Percentiles rank a stretch among this genome's conserved stretches.
Conservation (phyloP, 768 basidiomycete genomes). For the Boletus rubroflammeus region DNA sequence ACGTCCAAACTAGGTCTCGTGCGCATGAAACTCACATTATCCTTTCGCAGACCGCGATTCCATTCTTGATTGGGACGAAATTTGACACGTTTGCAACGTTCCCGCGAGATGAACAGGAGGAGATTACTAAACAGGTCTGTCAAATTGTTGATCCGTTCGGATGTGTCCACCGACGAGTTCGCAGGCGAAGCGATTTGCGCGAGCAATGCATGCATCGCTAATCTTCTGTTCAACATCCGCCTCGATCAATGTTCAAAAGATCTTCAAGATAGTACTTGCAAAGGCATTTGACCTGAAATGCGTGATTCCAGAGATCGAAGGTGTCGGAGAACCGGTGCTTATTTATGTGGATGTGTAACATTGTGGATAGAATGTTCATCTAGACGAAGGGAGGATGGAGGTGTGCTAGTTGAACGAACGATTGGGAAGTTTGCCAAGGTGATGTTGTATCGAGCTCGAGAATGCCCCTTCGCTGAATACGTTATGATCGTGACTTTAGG, state of each 20-base stretch:
- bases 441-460: constrained; percentile 25
- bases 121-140: constrained; percentile 93
- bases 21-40: constrained; percentile 14
- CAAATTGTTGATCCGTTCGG: constrained; percentile 1
- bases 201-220: constrained; percentile 99
- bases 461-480: constrained; percentile 19
- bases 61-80: constrained; percentile 97
- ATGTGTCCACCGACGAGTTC: constrained; percentile 6
- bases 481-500: constrained; percentile 12
- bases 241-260: constrained; percentile 99
- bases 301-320: constrained; percentile 96
- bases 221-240: constrained; percentile 99
- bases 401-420: constrained; percentile 14
- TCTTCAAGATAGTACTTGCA: constrained; percentile 95
- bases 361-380: constrained; percentile 26
- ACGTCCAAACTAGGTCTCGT: constrained; percentile 1
- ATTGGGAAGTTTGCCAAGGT: constrained; percentile 23
- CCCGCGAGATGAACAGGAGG: constrained; percentile 96
- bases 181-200: constrained; percentile 95
- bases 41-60: constrained; percentile 82
- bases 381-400: constrained; percentile 14
- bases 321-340: constrained; percentile 92
- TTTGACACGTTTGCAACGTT: constrained; percentile 97
- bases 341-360: constrained; percentile 76
- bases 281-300: constrained; percentile 99